Evolutionary conservation across 2,329 filamentous ascomycete genomes (phyloP), one percentile per base, ranked within the genome.

Genomic region (Thielaviopsis musarum): DNA sequence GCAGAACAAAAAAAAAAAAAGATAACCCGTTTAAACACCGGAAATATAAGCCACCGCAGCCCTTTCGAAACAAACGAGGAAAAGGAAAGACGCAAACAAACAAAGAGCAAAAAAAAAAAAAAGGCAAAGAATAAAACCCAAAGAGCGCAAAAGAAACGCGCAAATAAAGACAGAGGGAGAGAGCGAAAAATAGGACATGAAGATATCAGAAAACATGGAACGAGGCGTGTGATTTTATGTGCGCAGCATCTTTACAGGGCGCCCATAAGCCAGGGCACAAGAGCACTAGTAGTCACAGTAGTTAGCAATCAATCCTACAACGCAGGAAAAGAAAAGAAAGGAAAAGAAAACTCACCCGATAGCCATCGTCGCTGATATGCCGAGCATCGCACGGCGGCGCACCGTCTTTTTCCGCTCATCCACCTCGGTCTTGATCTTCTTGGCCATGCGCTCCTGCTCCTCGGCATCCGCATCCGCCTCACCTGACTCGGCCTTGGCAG

Each of bases 381-480:
- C 91, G 63, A 95, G 79, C 62, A 95, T 75, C 54, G 93, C 89
- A 68, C 90, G 82, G 71, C 84, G 88, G 73, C 88, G 85, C 64
- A 96, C 88, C 67, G 84, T 87, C 73, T 94, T 86, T 73, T 89
- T 91, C 71, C 85, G 85, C 65, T 94, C 70, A 71, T 93, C 85
- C 52, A 87, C 80, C 69, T 93, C 87, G 1, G 89, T 86, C 76
- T 84, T 88, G 49, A 80, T 82, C 68, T 85, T 88, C 81, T 97
- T 97, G 70, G 83, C 70, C 54, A 73, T 73, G 3, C 73, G 77
- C 58, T 75, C 73, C 51, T 75, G 74, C 17, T 68, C 69, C 57
- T 73, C 69, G 5, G 70, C 71, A 12, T 66, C 70, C 7, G 70
- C 38, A 45, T n/a, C 38, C 10, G 38, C 34, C 4, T 41, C 38